These are phyloP conservation scores for Aureobasidium pullulans DNA, from an alignment of 2,329 filamentous ascomycete genomes.

Conservation along the genomic window DNA sequence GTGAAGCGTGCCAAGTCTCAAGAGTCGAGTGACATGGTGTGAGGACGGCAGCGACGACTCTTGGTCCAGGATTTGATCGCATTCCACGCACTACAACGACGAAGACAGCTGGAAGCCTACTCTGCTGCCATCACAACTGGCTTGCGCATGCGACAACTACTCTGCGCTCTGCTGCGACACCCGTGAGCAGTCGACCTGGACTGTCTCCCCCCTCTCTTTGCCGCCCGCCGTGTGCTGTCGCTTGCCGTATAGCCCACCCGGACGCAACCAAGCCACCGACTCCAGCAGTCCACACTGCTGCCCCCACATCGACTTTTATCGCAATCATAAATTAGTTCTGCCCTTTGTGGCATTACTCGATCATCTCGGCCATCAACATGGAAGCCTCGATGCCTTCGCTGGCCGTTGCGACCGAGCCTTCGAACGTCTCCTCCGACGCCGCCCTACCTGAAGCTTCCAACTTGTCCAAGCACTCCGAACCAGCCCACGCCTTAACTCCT, in stretches of 20 bases:
- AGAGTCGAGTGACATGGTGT: neutral
- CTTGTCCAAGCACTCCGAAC: constrained; percentile 3
- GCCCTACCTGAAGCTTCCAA: constrained; percentile 9
- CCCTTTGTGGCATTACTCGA: neutral
- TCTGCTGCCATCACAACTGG: neutral
- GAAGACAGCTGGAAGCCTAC: neutral
- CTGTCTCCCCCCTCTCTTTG: neutral
- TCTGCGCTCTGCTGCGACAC: neutral
- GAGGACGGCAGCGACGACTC: constrained; percentile 3
- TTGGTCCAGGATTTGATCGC: neutral
- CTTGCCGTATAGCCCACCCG: constrained; percentile 1
- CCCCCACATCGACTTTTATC: neutral
- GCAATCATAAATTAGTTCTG: neutral
- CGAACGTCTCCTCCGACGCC: constrained; percentile 7
- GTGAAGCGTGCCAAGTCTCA: neutral
- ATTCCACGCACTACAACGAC: neutral
- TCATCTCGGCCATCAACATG: neutral
- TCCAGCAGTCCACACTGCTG: neutral
- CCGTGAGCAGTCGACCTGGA: constrained; percentile 9
- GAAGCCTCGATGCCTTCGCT: neutral
- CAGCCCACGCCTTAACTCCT: constrained; percentile 39
- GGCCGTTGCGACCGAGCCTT: constrained; percentile 1
- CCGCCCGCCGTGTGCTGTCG: neutral
- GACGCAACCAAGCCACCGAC: neutral
- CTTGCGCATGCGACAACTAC: constrained; percentile 4